Evolutionary conservation across 177 flowering plant genomes (phyloP), one percentile per base, ranked within the genome.

Genomic region (Vitis hybrid): DNA sequence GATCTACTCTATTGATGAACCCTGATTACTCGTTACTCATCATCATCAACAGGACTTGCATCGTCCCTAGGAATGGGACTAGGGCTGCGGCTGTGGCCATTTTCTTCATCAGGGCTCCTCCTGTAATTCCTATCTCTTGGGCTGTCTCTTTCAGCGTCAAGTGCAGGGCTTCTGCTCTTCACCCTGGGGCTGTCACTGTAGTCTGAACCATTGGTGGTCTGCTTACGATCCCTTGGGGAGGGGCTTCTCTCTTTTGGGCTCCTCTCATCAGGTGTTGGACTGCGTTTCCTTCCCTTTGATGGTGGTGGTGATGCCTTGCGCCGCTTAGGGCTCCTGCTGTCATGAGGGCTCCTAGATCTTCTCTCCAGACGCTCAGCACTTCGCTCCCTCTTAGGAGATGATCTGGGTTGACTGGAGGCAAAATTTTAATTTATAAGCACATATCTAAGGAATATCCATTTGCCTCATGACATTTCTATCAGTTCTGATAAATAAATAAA

Each of bases 361-460:
- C 79, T 85, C 7, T 81, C 87, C 32, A 63, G 79, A 11, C 76
- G 83, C 64, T 83, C 87, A 51, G 66, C 57, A 64, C 83, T 81
- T 13, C 84, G 69, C 6, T 78, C 89, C 68, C 87, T 87, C 80
- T 75, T 89, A 11, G 75, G 76, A 52, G 94, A 92, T 10, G 93
- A 85, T 70, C 87, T 81, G 2, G 97, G 90, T 40, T 84, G 89
- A 68, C 94, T 90, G 84, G 60, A 27, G 49, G 14, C 14, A 57
- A 27, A 27, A 14, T 49, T 5, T 12, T n/a, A 57, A 16, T 11
- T 13, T 5, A 11, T 59, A 27, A 40, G 7, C 7, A 40, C 46
- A 40, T 40, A 27, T 27, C 30, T 0, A 27, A 27, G 30, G 30
- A 27, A 27, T 27, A 27, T 27, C 30, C 30, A 27, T 27, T 27